Conservation (phyloP, 192 early-diverging fungal species). For the Mortierella hygrophila region DNA sequence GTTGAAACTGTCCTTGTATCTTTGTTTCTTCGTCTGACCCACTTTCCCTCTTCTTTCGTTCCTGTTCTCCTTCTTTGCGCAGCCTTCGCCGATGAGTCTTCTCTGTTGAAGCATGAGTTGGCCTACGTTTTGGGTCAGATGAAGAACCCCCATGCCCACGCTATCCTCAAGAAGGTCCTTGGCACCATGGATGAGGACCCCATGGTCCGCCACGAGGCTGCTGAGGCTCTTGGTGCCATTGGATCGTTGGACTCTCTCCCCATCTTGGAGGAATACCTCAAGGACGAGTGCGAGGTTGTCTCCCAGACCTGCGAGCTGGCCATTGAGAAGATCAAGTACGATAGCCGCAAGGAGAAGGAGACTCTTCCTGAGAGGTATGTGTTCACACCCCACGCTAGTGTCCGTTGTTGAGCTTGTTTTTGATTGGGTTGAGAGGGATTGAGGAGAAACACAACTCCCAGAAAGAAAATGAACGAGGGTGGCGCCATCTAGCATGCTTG, state of each 20-base stretch:
- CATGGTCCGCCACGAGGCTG: slow-evolving; percentile 99
- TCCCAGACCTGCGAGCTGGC: slow-evolving; percentile 94
- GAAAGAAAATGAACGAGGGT: neutral
- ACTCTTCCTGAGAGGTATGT: slow-evolving; percentile 51
- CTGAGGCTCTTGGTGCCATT: slow-evolving; percentile 96
- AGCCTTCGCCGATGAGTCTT: slow-evolving; percentile 85
- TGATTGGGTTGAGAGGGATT: neutral
- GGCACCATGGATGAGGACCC: slow-evolving; percentile 78
- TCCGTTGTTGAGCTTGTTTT: neutral
- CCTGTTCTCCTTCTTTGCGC: slow-evolving; percentile 2
- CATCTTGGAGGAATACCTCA: slow-evolving; percentile 81
- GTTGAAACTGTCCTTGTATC: neutral
- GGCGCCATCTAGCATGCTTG: slow-evolving; percentile 6
- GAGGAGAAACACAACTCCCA: neutral
- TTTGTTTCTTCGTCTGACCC: neutral
- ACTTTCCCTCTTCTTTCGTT: neutral
- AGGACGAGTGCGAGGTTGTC: slow-evolving; percentile 78
- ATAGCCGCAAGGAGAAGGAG: slow-evolving; percentile 69
- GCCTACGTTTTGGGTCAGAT: slow-evolving; percentile 98
- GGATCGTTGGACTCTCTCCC: slow-evolving; percentile 75
- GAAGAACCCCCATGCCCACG: slow-evolving; percentile 83
- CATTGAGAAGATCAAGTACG: slow-evolving; percentile 87
- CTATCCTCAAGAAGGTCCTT: slow-evolving; percentile 75
- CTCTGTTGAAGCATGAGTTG: slow-evolving; percentile 94
- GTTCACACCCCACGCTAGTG: neutral